These are phyloP conservation scores for Hanseniaspora uvarum DNA, from an alignment of 1,139 yeast species.

Conservation along the genomic window DNA sequence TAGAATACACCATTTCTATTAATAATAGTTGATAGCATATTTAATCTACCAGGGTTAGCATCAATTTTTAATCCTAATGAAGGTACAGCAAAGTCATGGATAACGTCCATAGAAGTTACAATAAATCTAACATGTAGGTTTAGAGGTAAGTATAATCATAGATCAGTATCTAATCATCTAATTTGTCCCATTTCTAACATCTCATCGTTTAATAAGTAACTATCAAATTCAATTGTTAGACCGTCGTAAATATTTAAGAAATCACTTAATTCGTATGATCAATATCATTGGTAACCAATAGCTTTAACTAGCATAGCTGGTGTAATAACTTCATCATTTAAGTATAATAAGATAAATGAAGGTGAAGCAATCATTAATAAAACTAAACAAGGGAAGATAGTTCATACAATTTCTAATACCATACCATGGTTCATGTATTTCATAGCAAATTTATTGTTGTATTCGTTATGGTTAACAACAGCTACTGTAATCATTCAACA, in stretches of 20 bases:
- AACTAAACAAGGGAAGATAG: conserved; percentile 21
- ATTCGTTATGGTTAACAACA: conserved; percentile 18
- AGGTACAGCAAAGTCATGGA: conserved; percentile 23
- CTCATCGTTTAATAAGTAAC: conserved; percentile 18
- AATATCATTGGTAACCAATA: conserved; percentile 19
- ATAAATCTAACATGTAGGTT: conserved; percentile 19
- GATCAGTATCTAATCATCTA: conserved; percentile 17
- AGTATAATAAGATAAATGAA: conserved; percentile 17
- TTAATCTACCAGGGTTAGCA: conserved; percentile 21
- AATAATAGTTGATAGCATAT: conserved; percentile 20
- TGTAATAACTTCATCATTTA: conserved; percentile 18
- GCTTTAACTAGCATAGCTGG: conserved; percentile 19
- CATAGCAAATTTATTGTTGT: conserved; percentile 18
- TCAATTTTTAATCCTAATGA: conserved; percentile 21
- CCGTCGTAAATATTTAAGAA: conserved; percentile 16
- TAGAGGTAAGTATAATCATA: conserved; percentile 3
- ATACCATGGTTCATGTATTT: conserved; percentile 19
- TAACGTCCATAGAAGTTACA: conserved; percentile 22
- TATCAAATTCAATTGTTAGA: conserved; percentile 18
- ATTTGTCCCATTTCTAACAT: conserved; percentile 19
- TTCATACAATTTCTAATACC: conserved; percentile 22
- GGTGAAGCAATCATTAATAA: conserved; percentile 19
- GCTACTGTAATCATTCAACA: conserved; percentile 21
- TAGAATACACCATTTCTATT: conserved; percentile 22
- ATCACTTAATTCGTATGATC: conserved; percentile 19